These are phyloP conservation scores for Capsicum rhomboideum DNA, from an alignment of 257 asterid genomes.

Conservation along the genomic window DNA sequence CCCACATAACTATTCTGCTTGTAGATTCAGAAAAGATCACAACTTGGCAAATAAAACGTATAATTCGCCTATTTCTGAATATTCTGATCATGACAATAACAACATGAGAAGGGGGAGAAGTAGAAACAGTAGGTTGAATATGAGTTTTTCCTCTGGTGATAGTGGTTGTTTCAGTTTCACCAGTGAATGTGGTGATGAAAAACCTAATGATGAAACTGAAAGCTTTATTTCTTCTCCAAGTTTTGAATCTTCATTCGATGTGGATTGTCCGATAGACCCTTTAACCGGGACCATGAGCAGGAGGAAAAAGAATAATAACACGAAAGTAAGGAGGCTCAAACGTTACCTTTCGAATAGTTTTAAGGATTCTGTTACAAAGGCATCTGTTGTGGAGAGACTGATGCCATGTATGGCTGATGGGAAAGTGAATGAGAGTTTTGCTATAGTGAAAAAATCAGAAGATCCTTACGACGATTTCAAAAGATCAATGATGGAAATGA, in stretches of 20 bases:
- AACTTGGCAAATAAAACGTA: conserved; percentile 2
- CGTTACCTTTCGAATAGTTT: conserved; percentile 20
- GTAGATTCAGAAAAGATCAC: not conserved
- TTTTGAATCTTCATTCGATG: conserved; percentile 20
- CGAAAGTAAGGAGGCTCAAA: conserved; percentile 13
- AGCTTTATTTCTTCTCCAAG: conserved; percentile 27
- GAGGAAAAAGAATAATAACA: conserved; percentile 7
- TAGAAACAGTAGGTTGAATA: conserved; percentile 1
- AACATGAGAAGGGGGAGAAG: not conserved
- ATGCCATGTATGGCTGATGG: conserved; percentile 25
- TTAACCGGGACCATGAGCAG: not conserved
- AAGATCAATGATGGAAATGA: conserved; percentile 80
- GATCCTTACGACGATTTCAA: conserved; percentile 77
- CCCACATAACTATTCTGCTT: conserved; percentile 15
- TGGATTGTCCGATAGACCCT: not conserved
- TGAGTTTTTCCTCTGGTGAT: conserved; percentile 21
- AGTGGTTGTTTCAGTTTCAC: conserved; percentile 9
- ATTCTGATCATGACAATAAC: conserved; percentile 9
- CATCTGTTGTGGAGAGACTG: not conserved
- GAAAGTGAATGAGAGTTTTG: conserved; percentile 37
- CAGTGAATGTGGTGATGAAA: conserved; percentile 8
- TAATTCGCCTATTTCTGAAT: conserved; percentile 30
- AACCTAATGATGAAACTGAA: conserved; percentile 18
- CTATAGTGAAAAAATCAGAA: conserved; percentile 57
- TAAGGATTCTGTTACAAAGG: conserved; percentile 5